Base-by-base conservation (phyloP, 768 basidiomycete genomes). In the Pleurotus pulmonarius region DNA sequence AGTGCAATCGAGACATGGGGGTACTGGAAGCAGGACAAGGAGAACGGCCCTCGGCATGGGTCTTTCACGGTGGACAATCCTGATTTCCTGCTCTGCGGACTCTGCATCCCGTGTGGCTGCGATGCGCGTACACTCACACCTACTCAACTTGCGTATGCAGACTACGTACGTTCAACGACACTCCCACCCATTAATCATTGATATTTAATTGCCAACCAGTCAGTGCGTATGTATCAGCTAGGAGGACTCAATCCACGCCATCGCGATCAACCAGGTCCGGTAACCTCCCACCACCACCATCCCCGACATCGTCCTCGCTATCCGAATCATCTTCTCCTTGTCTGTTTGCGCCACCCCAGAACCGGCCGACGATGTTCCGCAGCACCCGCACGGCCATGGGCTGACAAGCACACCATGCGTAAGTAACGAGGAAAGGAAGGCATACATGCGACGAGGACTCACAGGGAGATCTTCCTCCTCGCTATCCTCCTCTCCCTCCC, bases 381-480 rank as follows among this genome's bases (percentile, higher is more conserved):
- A 88, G 66, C 5, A 85, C 65, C 1, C 84, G 79, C 20, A 82
- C 67, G 8, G 85, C 85, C 63, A 89, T 70, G 3, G 83, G 78
- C 87, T 88, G 49, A 39, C 29, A 43, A 22, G 13, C 37, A 48
- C 26, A 41, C 16, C 15, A n/a, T 20, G 43, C 44, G 18, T 34
- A 34, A 34, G 38, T 22, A 58, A 38, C 39, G 45, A 55, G 9
- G 37, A 25, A 15, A 43, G 43, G 44, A 9, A 56, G 49, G 38
- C 0, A 39, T 20, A 11, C 73, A 29, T 0, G 11, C 2, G 48
- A 49, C 82, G 67, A n/a, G 5, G 26, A 29, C 48, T 15, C 62
- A 86, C 85, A 20, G 80, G 74, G 46, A 80, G 69, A 46, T 77
- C 73, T 16, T 81, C 83, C 2, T 78, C 78, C 0, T 75, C 79